Base-by-base conservation (phyloP, 2,329 filamentous ascomycete genomes). In the Ceratocystis diversiconidia region DNA sequence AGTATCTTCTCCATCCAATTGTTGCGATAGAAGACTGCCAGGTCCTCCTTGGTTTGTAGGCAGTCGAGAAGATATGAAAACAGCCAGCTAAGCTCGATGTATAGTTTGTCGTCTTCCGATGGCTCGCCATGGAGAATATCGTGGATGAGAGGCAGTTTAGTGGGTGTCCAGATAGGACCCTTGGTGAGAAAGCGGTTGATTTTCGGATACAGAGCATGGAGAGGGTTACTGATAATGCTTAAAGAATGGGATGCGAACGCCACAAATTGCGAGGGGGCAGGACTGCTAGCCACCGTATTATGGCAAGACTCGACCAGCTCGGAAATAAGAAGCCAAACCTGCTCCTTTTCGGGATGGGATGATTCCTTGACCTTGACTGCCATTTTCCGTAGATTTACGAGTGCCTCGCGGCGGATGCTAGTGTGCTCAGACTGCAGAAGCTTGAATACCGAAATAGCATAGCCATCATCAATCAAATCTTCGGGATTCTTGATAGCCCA, bases 191-290 rank as follows among this genome's bases (percentile, higher is more conserved):
- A 96, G 5, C 81, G 79, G 76, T 95, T 96, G 75, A 94, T 78
- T 73, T 96, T 96, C 66, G 85, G 83, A 73, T 96, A 97, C 46
- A 96, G 82, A 68, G 83, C 84, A 72, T 95, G 90, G 17, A 90
- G 80, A 0, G 92, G 92, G 68, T 90, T 86, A 25, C 80, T 82
- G 59, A 95, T 76, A 17, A 95, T 84, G 1, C 81, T 77, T 6
- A 95, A 79, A 1, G 86, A 84, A 69, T 85, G 84, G 60, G 82
- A 80, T 6, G 90, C 86, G 70, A 96, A 94, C 10, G 87, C 83
- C n/a, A 85, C 82, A 5, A 90, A 84, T 12, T 90, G 80, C 68
- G 86, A 90, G 0, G 91, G 87, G 2, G 95, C 77, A 0, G 87
- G 81, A 2, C 76, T 76, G 6, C 77, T 75, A 55, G 83, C 77